Percentiles rank a stretch among this genome's conserved stretches.
These are phyloP conservation scores for Straminergon stramineum DNA, from an alignment of 225 moss, liverwort and hornwort species.

Conservation along the genomic window DNA sequence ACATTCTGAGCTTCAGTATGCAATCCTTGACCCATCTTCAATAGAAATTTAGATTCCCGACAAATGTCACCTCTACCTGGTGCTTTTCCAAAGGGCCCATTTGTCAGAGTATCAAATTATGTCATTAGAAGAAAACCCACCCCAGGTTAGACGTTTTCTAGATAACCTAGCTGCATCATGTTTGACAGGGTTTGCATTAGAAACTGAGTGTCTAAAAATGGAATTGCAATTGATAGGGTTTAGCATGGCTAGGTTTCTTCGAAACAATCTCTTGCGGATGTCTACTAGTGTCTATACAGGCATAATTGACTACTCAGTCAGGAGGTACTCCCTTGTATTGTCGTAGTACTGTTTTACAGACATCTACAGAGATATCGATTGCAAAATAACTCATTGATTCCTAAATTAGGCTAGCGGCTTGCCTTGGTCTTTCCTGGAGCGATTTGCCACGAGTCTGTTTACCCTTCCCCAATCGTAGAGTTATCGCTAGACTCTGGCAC, in stretches of 20 bases:
- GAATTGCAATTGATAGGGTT: not conserved
- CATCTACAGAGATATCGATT: not conserved
- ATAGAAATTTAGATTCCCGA: not conserved
- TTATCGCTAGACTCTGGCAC: not conserved
- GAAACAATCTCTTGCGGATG: not conserved
- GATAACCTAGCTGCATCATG: not conserved
- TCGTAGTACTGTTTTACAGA: not conserved
- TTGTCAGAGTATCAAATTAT: not conserved
- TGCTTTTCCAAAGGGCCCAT: not conserved
- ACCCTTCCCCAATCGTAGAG: no score
- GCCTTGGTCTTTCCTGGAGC: not conserved
- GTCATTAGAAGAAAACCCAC: not conserved
- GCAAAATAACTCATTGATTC: not conserved
- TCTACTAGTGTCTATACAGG: not conserved
- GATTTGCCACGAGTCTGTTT: not conserved
- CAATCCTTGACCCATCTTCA: not conserved
- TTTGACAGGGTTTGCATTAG: not conserved
- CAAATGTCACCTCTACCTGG: not conserved
- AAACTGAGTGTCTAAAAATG: not conserved
- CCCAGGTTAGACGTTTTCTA: no score
- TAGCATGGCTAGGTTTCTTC: not conserved
- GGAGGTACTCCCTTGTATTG: not conserved
- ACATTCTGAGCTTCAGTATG: conserved; percentile 66
- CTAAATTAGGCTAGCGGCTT: not conserved
- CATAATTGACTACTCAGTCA: no score